Base-by-base conservation (phyloP, 2,329 filamentous ascomycete genomes). In the Aspergillus persii region DNA sequence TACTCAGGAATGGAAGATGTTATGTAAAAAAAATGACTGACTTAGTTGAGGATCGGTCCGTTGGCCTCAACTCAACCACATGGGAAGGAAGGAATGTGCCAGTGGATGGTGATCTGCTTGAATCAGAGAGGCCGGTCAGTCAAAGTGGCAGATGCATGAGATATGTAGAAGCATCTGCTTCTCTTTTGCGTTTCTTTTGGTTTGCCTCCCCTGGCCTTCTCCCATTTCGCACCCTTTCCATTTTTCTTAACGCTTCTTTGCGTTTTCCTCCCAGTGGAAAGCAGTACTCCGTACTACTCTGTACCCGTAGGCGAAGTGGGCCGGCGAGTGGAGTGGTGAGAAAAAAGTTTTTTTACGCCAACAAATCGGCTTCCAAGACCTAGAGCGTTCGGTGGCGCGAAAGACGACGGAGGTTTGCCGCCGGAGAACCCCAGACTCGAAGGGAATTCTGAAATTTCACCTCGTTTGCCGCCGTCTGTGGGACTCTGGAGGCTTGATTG, bases 11-110 rank as follows among this genome's bases (percentile, higher is more conserved):
- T 9, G 44, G 55, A 66, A 67, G 48, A 50, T 53, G 27, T 69
- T 70, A 68, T 62, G 68, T 70, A 69, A 69, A 63, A 64, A 54
- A 55, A 66, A 66, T 18, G 36, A 50, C 39, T 18, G 36, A 50
- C 39, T 36, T 55, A 50, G 53, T 54, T 51, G 60, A 55, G 55
- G 18, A 49, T 47, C 31, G 30, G 48, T 30, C 51, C 44, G 53
- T 41, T 54, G 15, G 53, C 55, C 48, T 54, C 27, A 31, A 48
- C 15, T 46, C 18, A 23, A 46, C 49, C 27, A 30, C 8, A 12
- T 41, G 33, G 8, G 50, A 54, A 52, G 56, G 54, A 64, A 64
- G 60, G 56, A 64, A 67, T 63, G 55, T 52, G 18, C 18, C 18
- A 23, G 18, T 59, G 57, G 23, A 29, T 49, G 33, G 31, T 8